Evolutionary conservation across 179 eudicot species (phyloP).

Genomic region (Actinidia arguta): DNA sequence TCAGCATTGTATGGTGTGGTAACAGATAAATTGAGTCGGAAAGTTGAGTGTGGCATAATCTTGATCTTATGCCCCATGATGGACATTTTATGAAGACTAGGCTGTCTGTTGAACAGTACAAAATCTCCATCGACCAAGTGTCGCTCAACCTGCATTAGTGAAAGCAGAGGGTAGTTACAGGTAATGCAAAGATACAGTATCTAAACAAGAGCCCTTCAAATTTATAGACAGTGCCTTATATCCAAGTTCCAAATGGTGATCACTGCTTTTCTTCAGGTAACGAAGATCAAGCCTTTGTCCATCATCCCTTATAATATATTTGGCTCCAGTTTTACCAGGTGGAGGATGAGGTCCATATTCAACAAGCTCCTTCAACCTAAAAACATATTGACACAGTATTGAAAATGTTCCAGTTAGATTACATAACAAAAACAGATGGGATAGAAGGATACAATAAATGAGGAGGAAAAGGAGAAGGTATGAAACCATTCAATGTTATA

Average conservation of each 20-base stretch:
- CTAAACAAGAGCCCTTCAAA: neutral
- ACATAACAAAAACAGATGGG: too few relatives aligned
- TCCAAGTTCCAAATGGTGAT: conserved; percentile 97
- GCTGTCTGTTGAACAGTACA: conserved; percentile 97
- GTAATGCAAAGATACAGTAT: neutral
- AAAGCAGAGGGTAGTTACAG: too few relatives aligned
- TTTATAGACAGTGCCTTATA: conserved; percentile 63
- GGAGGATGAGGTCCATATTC: conserved; percentile 99
- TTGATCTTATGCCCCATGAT: conserved; percentile 99
- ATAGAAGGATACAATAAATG: too few relatives aligned
- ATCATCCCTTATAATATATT: conserved; percentile 95
- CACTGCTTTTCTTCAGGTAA: conserved; percentile 96
- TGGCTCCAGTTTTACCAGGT: conserved; percentile 99
- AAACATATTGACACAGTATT: neutral
- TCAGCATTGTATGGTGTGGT: conserved; percentile 99
- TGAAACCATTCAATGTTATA: conserved; percentile 92
- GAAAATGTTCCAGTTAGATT: too few relatives aligned
- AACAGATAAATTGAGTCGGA: conserved; percentile 91
- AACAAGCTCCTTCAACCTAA: conserved; percentile 97
- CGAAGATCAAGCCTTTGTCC: conserved; percentile 99
- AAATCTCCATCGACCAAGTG: conserved; percentile 97
- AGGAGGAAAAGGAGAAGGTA: neutral
- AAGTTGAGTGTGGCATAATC: conserved; percentile 99
- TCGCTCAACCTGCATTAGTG: conserved; percentile 72
- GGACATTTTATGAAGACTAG: conserved; percentile 99